A percentile compares a stretch with the other conserved stretches of the same genome.
Conservation (phyloP, 139 green algal genomes). For the Haematococcus lacustris region DNA sequence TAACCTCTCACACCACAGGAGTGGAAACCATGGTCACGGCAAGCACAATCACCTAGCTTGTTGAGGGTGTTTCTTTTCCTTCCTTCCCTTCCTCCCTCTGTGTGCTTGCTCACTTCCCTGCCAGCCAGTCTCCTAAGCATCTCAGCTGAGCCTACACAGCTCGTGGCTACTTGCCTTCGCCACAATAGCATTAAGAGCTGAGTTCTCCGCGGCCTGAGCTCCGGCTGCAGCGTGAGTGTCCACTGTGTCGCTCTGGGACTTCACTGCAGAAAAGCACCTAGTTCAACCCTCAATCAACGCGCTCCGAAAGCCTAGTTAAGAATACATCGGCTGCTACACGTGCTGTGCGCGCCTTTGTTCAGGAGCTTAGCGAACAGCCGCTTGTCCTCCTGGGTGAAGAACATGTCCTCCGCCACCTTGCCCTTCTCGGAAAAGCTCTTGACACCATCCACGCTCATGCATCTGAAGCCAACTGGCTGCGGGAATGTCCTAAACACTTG, state of each 20-base stretch:
- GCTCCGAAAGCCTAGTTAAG: neutral
- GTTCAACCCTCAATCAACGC: slow-evolving; percentile 1
- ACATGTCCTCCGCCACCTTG: slow-evolving; percentile 17
- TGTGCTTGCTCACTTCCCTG: too few relatives aligned
- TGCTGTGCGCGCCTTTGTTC: neutral
- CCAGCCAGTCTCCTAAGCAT: too few relatives aligned
- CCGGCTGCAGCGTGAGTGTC: slow-evolving; percentile 32
- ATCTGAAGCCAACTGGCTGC: too few relatives aligned
- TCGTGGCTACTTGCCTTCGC: too few relatives aligned
- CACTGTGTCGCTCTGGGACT: slow-evolving; percentile 19
- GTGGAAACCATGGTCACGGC: too few relatives aligned
- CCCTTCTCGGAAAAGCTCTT: slow-evolving; percentile 3
- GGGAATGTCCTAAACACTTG: too few relatives aligned
- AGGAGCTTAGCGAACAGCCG: slow-evolving; percentile 1
- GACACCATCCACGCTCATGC: too few relatives aligned
- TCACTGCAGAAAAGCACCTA: slow-evolving; percentile 16
- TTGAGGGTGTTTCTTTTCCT: too few relatives aligned
- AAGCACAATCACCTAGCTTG: too few relatives aligned
- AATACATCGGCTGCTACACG: neutral
- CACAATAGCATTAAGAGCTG: slow-evolving; percentile 24
- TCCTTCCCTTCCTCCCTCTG: too few relatives aligned
- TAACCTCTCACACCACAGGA: too few relatives aligned
- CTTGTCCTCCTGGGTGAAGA: slow-evolving; percentile 29
- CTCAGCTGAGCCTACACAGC: too few relatives aligned
- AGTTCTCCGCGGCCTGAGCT: slow-evolving; percentile 25